Percentiles rank a stretch among this genome's conserved stretches.
These are phyloP conservation scores for Choanephora cucurbitarum DNA, from an alignment of 371 early-diverging fungal species.

Conservation along the genomic window DNA sequence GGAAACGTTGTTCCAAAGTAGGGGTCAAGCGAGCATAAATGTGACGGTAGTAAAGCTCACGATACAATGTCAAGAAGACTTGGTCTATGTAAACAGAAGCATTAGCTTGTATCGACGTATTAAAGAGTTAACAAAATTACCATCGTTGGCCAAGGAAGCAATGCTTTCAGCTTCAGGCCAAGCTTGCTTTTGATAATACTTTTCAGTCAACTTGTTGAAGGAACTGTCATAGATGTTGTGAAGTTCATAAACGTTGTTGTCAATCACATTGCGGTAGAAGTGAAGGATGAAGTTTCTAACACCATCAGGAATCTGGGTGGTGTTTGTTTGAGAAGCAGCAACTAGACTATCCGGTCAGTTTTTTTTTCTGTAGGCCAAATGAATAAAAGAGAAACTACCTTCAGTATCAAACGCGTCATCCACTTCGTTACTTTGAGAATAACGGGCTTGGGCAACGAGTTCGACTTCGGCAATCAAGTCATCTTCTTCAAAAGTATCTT, in stretches of 20 bases:
- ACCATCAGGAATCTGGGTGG: conserved; percentile 75
- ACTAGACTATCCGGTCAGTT: conserved; percentile 10
- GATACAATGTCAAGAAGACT: conserved; percentile 90
- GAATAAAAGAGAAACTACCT: conserved; percentile 26
- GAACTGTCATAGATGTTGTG: conserved; percentile 87
- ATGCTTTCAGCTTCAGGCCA: conserved; percentile 94
- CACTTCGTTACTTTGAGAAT: conserved; percentile 51
- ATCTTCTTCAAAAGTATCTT: conserved; percentile 76
- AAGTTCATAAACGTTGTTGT: conserved; percentile 83
- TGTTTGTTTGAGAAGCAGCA: conserved; percentile 43
- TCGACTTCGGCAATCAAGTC: conserved; percentile 86
- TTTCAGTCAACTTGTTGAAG: conserved; percentile 91
- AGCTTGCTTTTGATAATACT: conserved; percentile 83
- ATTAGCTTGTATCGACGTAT: too few species aligned
- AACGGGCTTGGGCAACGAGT: conserved; percentile 63
- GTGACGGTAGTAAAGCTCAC: conserved; percentile 95
- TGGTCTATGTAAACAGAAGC: too few species aligned
- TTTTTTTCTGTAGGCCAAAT: background rate
- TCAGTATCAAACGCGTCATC: conserved; percentile 55
- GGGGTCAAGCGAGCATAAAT: conserved; percentile 90
- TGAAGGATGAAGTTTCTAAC: conserved; percentile 83
- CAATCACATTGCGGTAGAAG: conserved; percentile 78
- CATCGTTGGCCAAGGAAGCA: conserved; percentile 83
- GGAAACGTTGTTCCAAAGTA: conserved; percentile 86
- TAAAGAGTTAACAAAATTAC: too few species aligned